Base-by-base conservation (phyloP, 1,139 yeast genomes). In the Schizosaccharomyces versatilis region DNA sequence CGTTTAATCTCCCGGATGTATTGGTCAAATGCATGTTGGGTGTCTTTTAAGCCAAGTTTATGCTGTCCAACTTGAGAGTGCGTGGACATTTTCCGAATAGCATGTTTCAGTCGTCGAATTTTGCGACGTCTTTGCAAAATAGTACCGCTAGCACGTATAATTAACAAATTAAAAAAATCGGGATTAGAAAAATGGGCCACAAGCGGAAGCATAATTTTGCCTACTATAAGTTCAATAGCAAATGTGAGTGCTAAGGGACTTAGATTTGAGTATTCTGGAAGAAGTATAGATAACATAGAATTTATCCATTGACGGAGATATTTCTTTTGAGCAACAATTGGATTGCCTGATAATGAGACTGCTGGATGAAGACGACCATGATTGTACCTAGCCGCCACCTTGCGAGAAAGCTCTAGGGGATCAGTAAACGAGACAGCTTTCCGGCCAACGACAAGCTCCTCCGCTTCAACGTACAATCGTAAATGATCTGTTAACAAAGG, bases 361-460 rank as follows among this genome's bases (percentile, higher is more conserved):
- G 52, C 52, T 49, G 32, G n/a, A 38, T 49, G 41, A n/a, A 38
- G 17, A 15, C 41, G n/a, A 8, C 52, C 52, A 49, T 49, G 14
- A 32, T 49, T 38, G 38, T 49, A 49, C 8, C 17, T 38, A 36
- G 41, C 42, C 9, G 52, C 42, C 7, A 49, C 17, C 17, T 38
- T 38, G 8, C 17, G 14, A 24, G 41, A 38, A 14, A 49, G 42
- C 14, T 49, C 52, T 10, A 14, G 19, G 17, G 36, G 42, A n/a
- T 39, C 52, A 14, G 52, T 49, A 36, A 49, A 39, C 14, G 52
- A 38, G 15, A 39, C 52, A 2, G 52, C 52, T n/a, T 38, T 49
- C 10, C 19, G 24, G 19, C 42, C 52, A 5, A 38, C 42, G 8
- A 49, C 52, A 9, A 39, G 42, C 6, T 39, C 39, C 15, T 49